Percentiles rank a stretch among this genome's conserved stretches.
These are phyloP conservation scores for Physcomitrium patens DNA, from an alignment of 225 moss, liverwort and hornwort species.

Conservation along the genomic window DNA sequence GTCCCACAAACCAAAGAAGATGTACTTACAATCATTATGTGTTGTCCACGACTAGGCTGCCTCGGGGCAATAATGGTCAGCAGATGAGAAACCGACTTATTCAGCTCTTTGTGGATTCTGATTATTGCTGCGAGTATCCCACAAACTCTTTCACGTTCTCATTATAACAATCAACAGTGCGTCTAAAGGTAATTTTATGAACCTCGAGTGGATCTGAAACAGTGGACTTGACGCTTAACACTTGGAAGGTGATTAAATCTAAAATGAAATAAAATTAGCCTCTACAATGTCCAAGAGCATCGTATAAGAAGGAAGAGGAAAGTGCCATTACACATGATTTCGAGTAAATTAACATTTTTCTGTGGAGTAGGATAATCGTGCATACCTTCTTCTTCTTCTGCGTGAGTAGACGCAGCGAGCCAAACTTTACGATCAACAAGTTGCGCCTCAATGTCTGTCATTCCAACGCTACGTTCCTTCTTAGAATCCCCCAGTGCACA, in stretches of 20 bases:
- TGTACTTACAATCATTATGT: constrained; percentile 62
- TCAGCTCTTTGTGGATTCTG: constrained; percentile 75
- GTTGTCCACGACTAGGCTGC: constrained; percentile 78
- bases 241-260: neutral
- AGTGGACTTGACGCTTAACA: neutral
- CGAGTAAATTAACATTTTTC: neutral
- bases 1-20: constrained; percentile 21
- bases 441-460: constrained; percentile 51
- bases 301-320: constrained; percentile 11
- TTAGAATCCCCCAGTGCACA: constrained; percentile 64
- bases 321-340: neutral
- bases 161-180: constrained; percentile 4
- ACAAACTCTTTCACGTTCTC: constrained; percentile 26
- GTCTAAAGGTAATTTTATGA: neutral
- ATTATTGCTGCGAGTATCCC: constrained; percentile 58
- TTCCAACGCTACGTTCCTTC: constrained; percentile 38
- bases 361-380: constrained; percentile 14
- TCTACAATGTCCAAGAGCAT: neutral
- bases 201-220: constrained; percentile 13
- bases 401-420: constrained; percentile 94
- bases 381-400: constrained; percentile 88
- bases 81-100: constrained; percentile 58
- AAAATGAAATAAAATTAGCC: neutral
- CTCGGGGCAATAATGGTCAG: constrained; percentile 89
- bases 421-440: constrained; percentile 69